Conservation (phyloP, 805 yeast species). For the Nakazawaea anatomiae region DNA sequence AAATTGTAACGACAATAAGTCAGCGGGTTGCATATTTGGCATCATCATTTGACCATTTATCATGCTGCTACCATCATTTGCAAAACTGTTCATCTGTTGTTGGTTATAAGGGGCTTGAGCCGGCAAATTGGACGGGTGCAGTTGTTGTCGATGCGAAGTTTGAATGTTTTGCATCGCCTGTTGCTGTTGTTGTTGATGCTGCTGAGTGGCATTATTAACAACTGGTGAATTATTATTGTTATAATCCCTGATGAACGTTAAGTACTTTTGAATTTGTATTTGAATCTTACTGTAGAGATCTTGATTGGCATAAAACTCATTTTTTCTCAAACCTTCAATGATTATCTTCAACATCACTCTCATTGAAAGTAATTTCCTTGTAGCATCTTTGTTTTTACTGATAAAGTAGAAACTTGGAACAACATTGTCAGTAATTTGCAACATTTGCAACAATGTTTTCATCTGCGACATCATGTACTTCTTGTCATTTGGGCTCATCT, state of each 20-base stretch:
- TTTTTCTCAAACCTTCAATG: conserved; percentile 60
- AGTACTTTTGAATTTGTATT: conserved; percentile 66
- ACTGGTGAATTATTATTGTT: conserved; percentile 29
- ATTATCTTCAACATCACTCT: conserved; percentile 75
- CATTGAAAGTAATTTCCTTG: conserved; percentile 71
- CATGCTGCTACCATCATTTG: neutral
- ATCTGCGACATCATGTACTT: conserved; percentile 50
- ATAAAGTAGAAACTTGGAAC: conserved; percentile 74
- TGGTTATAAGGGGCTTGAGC: neutral
- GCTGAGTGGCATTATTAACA: neutral
- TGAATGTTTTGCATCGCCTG: conserved; percentile 14
- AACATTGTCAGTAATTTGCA: conserved; percentile 65
- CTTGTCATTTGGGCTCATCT: conserved; percentile 60
- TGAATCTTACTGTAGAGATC: conserved; percentile 66
- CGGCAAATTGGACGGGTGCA: neutral
- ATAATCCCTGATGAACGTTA: conserved; percentile 66
- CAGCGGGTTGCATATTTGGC: conserved; percentile 3
- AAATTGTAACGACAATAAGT: conserved; percentile 7
- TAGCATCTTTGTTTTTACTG: conserved; percentile 70
- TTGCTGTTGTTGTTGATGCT: conserved; percentile 20
- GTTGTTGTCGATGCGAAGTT: conserved; percentile 8
- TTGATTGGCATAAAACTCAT: conserved; percentile 64
- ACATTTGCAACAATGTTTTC: conserved; percentile 50
- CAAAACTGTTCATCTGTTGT: conserved; percentile 1
- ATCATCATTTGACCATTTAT: conserved; percentile 6